These are phyloP conservation scores for Ophiostoma sp. DNA, from an alignment of 2,329 filamentous ascomycete genomes.

Conservation along the genomic window DNA sequence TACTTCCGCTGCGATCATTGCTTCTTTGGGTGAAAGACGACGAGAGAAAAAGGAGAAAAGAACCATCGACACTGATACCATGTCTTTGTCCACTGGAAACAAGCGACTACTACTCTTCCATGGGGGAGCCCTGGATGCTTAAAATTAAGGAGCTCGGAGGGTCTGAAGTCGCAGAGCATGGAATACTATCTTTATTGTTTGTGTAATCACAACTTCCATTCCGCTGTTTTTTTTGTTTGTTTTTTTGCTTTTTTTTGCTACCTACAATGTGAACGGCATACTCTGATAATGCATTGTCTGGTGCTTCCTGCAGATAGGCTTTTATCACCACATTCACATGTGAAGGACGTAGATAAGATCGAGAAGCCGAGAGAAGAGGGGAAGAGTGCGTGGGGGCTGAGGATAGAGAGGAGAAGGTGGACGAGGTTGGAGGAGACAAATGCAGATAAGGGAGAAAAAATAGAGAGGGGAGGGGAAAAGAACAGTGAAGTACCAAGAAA, in stretches of 20 bases:
- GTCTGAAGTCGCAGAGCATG: not conserved
- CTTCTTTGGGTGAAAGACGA: not conserved
- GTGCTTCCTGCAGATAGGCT: not conserved
- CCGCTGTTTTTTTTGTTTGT: too few relatives aligned
- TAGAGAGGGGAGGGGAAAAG: not conserved
- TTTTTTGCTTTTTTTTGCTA: too few relatives aligned
- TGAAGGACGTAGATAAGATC: not conserved
- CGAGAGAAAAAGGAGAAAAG: not conserved
- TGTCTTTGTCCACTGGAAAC: not conserved
- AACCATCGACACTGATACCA: not conserved
- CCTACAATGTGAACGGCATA: not conserved
- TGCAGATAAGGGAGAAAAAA: too few relatives aligned
- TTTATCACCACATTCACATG: not conserved
- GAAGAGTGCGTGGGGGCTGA: not conserved
- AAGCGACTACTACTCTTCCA: not conserved
- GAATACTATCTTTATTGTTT: not conserved
- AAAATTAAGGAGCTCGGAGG: not conserved
- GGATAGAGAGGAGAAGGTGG: not conserved
- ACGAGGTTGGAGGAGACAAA: not conserved
- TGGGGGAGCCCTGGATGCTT: not conserved
- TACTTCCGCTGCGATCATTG: not conserved
- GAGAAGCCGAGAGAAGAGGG: slow-evolving; percentile 7
- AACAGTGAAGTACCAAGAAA: not conserved
- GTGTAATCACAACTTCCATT: too few relatives aligned
- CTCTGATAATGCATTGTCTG: not conserved